Percentiles rank a stretch among this genome's conserved stretches.
Conservation (phyloP, 495 filamentous ascomycete species). For the Penicillium verhagenii region DNA sequence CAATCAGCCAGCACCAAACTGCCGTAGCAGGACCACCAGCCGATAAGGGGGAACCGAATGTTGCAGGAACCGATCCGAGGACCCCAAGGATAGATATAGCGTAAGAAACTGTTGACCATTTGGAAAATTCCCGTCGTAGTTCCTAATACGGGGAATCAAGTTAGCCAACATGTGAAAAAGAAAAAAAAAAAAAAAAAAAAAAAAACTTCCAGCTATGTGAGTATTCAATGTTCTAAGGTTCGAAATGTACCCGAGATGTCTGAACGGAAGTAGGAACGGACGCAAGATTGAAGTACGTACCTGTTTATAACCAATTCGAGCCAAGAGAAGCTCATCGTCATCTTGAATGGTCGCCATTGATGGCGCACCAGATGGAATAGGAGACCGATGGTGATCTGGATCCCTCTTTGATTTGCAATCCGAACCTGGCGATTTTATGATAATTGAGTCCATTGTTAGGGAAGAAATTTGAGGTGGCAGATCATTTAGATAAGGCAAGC, state of each 20-base stretch:
- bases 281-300: no score
- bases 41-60: conserved; percentile 60
- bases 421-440: conserved; percentile 8
- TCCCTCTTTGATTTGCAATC: conserved; percentile 6
- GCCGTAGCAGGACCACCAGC: conserved; percentile 69
- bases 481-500: not conserved
- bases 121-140: conserved; percentile 64
- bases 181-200: no score
- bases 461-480: not conserved
- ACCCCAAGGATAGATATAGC: conserved; percentile 72
- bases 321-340: conserved; percentile 64
- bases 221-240: not conserved
- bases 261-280: no score
- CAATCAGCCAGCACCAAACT: conserved; percentile 71
- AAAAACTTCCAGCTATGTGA: not conserved
- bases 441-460: conserved; percentile 14
- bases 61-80: conserved; percentile 67
- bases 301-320: conserved; percentile 68
- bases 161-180: no score
- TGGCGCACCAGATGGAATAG: not conserved
- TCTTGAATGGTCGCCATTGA: conserved; percentile 54
- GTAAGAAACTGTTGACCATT: conserved; percentile 74
- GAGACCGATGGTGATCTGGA: not conserved
- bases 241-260: not conserved
- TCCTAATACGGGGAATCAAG: conserved; percentile 35